Base-by-base conservation (phyloP, 139 green algal genomes). In the Coelastrella sp. region DNA sequence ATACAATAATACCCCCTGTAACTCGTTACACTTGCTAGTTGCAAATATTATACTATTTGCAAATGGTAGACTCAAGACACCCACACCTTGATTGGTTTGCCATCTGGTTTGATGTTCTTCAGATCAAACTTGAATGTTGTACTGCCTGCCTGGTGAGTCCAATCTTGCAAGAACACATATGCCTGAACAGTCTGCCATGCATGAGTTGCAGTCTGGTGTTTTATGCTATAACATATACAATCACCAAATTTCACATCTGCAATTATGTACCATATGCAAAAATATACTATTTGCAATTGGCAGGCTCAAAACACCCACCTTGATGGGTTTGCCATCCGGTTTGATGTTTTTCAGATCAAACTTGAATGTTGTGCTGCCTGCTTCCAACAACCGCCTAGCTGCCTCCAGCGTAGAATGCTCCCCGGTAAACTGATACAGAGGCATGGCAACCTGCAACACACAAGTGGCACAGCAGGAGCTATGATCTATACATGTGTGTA, bases 61-160 rank as follows among this genome's bases (percentile, higher is more conserved):
- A 47, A 47, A 47, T 47, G 32, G 32, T 47, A 47, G 32, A 1
- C 32, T 32, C 5, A 20, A 7, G 77, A 14, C 19, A 5, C n/a
- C n/a, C 58, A 17, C 20, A 88, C 83, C 83, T 57, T 56, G 10
- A 88, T 80, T 10, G 68, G 68, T 61, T 83, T 82, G 57, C 85
- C 85, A 56, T 89, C 11, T 73, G 73, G 23, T 71, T 19, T 68
- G n/a, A 71, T 22, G 13, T 89, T 89, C 56, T 89, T 89, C 7
- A 89, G 20, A 75, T 89, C 85, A 82, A 89, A 89, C 64, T 89
- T 89, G 57, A 89, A 89, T n/a, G 32, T 73, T 20, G 71, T 83
- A 5, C 68, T 68, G 22, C 85, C 85, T 19, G 85, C 32, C n/a
- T n/a, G n/a, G n/a, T n/a, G n/a, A n/a, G n/a, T n/a, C n/a, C n/a